Evolutionary conservation across 2,329 filamentous ascomycete species (phyloP).

Genomic region (Polychaeton citri): DNA sequence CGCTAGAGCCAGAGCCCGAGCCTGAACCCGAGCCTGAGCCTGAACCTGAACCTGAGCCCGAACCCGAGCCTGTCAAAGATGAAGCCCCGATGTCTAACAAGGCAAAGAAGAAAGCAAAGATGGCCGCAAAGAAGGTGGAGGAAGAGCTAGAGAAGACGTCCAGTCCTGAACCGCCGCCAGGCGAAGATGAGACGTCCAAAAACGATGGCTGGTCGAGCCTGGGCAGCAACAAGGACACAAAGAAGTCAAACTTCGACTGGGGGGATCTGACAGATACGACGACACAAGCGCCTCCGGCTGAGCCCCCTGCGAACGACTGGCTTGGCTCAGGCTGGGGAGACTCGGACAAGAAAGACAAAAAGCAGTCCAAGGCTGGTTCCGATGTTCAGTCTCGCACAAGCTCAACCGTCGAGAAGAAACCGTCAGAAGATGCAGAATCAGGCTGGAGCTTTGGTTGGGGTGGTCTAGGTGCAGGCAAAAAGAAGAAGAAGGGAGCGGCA

Average conservation of each 20-base stretch:
- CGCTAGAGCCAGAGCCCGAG: conserved; percentile 7
- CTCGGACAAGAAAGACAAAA: conserved; percentile 18
- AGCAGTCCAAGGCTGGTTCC: conserved; percentile 8
- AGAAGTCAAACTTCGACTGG: conserved; percentile 26
- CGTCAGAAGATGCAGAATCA: conserved; percentile 1
- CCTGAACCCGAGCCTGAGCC: conserved; percentile 2
- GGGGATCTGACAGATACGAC: conserved; percentile 13
- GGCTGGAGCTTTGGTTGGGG: conserved; percentile 1
- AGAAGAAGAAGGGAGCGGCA: conserved; percentile 7
- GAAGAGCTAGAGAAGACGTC: conserved; percentile 15
- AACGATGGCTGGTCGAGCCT: conserved; percentile 13
- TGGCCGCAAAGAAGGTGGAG: conserved; percentile 30
- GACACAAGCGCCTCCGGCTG: conserved; percentile 9
- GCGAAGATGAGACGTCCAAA: conserved; percentile 17
- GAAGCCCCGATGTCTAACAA: conserved; percentile 21
- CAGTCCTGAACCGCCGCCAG: conserved; percentile 18
- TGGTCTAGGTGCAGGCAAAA: neutral
- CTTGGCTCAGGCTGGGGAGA: conserved; percentile 15
- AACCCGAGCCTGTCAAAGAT: conserved; percentile 25
- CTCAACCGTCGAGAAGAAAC: neutral
- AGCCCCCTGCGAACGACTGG: conserved; percentile 21
- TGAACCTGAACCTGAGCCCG: conserved; percentile 8
- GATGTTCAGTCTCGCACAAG: conserved; percentile 2
- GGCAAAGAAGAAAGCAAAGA: conserved; percentile 35
- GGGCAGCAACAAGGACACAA: conserved; percentile 26